Conservation (phyloP, 2,329 filamentous ascomycete genomes). For the Trichophyton mentagrophytes region DNA sequence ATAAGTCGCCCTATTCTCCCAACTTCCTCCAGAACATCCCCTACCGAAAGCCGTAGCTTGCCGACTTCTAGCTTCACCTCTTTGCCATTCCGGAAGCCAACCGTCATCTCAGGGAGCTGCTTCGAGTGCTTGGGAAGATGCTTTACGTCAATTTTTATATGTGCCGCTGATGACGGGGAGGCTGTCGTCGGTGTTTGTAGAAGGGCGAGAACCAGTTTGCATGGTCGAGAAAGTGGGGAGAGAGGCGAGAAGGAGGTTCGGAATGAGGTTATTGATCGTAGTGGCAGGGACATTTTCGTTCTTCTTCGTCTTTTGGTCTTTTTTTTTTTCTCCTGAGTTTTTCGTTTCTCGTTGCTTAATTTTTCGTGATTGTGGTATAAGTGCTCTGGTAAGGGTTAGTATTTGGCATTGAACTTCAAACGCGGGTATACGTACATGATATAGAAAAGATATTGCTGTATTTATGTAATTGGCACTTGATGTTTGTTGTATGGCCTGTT, state of each 20-base stretch:
- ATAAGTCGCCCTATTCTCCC: conserved; percentile 76
- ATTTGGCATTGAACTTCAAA: not conserved
- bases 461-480: not conserved
- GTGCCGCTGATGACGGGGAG: conserved; percentile 61
- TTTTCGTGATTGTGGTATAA: not conserved
- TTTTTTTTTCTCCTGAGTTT: too few species aligned
- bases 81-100: conserved; percentile 96
- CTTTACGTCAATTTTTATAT: conserved; percentile 65
- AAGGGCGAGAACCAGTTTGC: conserved; percentile 73
- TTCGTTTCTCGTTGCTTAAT: not conserved
- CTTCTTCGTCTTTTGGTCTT: not conserved
- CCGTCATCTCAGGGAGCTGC: conserved; percentile 53
- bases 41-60: conserved; percentile 66
- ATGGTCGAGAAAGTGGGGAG: conserved; percentile 62
- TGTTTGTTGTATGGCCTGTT: not conserved
- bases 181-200: conserved; percentile 70
- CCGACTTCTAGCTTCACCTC: conserved; percentile 72
- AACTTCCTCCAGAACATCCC: conserved; percentile 75
- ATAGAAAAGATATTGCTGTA: not conserved
- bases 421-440: not conserved
- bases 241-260: conserved; percentile 88
- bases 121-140: conserved; percentile 58
- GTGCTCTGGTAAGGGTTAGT: not conserved
- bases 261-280: conserved; percentile 53
- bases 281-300: conserved; percentile 26